Conservation (phyloP, 2,329 filamentous ascomycete species). For the Xylariaceae sp. region DNA sequence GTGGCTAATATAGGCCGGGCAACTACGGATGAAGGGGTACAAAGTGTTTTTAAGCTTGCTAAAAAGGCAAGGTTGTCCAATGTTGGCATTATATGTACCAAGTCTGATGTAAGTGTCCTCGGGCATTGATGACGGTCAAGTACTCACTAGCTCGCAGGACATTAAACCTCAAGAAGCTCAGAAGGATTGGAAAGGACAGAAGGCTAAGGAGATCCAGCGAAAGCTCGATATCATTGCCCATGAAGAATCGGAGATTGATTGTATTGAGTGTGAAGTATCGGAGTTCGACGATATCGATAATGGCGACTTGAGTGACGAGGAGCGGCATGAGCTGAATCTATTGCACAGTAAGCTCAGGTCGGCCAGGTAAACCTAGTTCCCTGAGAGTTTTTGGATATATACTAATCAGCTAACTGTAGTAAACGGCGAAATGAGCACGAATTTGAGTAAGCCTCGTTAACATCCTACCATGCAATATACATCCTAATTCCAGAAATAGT, state of each 20-base stretch:
- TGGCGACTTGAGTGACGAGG: not conserved
- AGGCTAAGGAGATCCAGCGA: slow-evolving; percentile 1
- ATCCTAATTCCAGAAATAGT: slow-evolving; percentile 11
- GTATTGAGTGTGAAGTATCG: not conserved
- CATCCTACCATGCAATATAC: not conserved
- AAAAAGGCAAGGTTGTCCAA: slow-evolving; percentile 46
- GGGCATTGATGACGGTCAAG: not conserved
- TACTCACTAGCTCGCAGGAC: slow-evolving; percentile 34
- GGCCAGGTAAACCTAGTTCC: slow-evolving; percentile 4
- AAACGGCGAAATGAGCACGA: not conserved
- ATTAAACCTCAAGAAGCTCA: slow-evolving; percentile 44
- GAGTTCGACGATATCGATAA: not conserved
- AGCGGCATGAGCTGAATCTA: not conserved
- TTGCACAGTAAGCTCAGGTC: not conserved
- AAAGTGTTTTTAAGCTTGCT: slow-evolving; percentile 50
- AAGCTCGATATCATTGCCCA: not conserved
- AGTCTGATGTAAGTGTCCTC: slow-evolving; percentile 46
- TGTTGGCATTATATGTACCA: slow-evolving; percentile 53
- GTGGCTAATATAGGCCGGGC: slow-evolving; percentile 52
- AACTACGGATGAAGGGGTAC: slow-evolving; percentile 49
- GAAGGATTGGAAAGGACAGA: slow-evolving; percentile 41
- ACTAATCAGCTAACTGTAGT: slow-evolving; percentile 5
- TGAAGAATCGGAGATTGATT: not conserved
- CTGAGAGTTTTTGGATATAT: not conserved
- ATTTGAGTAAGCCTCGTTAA: slow-evolving; percentile 20